Conservation (phyloP, 331 rosid species). For the Cydonia oblonga region DNA sequence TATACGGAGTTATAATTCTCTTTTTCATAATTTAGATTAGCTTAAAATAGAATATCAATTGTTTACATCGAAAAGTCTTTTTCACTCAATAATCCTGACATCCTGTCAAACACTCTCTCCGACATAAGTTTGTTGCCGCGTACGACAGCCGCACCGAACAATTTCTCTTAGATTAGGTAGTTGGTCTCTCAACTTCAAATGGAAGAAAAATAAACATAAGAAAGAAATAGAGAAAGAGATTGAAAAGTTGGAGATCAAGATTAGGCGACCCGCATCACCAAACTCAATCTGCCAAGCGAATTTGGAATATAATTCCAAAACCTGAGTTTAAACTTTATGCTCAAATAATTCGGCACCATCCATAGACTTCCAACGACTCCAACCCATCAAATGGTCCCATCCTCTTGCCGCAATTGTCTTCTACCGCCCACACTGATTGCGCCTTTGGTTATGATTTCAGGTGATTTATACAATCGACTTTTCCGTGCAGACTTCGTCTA, state of each 20-base stretch:
- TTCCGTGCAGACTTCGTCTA: no score
- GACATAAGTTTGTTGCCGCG: background rate
- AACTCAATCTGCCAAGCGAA: background rate
- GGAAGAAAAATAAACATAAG: background rate
- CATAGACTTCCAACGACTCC: background rate
- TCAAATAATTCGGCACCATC: background rate
- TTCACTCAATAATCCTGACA: background rate
- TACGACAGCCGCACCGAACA: background rate
- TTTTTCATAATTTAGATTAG: background rate
- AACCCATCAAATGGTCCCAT: background rate
- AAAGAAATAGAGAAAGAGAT: background rate
- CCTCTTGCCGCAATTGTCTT: background rate
- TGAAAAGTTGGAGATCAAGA: background rate
- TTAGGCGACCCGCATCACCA: conserved; percentile 14
- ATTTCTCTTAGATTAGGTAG: background rate
- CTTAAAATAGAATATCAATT: background rate
- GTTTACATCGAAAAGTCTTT: no score
- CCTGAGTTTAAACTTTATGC: background rate
- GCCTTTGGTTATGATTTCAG: background rate
- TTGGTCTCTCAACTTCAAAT: background rate
- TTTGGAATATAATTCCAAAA: background rate
- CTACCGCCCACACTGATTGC: background rate
- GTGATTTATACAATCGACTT: background rate
- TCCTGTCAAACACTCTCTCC: background rate
- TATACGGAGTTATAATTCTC: background rate